Conservation (phyloP, 352 stramenopile genomes). For the Pythium periplocum region DNA sequence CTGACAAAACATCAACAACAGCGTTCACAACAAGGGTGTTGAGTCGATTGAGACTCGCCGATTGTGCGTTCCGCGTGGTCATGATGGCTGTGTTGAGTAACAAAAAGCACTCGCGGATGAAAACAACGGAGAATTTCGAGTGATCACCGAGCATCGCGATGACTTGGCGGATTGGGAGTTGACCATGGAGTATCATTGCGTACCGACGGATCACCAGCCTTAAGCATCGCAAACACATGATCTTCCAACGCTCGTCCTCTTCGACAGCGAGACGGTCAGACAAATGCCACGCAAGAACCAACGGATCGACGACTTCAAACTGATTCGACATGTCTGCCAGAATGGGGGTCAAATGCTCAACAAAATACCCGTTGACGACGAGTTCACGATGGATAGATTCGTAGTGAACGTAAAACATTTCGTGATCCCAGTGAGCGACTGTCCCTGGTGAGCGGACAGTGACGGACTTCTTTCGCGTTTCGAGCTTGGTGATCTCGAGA, state of each 20-base stretch:
- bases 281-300: slow-evolving; percentile 78
- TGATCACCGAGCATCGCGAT: slow-evolving; percentile 60
- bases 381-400: slow-evolving; percentile 67
- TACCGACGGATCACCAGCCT: slow-evolving; percentile 68
- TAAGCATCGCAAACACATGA: slow-evolving; percentile 62
- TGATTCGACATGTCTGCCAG: slow-evolving; percentile 52
- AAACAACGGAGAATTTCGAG: slow-evolving; percentile 31
- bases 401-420: slow-evolving; percentile 80
- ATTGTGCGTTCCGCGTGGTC: slow-evolving; percentile 55
- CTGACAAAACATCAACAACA: slow-evolving; percentile 54
- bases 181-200: slow-evolving; percentile 73
- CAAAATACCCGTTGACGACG: slow-evolving; percentile 77
- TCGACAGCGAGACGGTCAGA: slow-evolving; percentile 67
- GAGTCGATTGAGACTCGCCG: slow-evolving; percentile 54
- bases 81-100: slow-evolving; percentile 68
- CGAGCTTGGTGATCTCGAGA: slow-evolving; percentile 48
- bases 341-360: slow-evolving; percentile 67
- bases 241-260: slow-evolving; percentile 44
- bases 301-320: slow-evolving; percentile 67
- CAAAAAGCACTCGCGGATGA: slow-evolving; percentile 74
- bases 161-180: slow-evolving; percentile 56
- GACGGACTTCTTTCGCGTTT: slow-evolving; percentile 21
- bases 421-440: slow-evolving; percentile 58
- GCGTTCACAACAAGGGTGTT: slow-evolving; percentile 39
- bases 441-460: slow-evolving; percentile 10